These are phyloP conservation scores for Boletus rufocinnamomeus DNA, from an alignment of 768 basidiomycete species.

Conservation along the genomic window DNA sequence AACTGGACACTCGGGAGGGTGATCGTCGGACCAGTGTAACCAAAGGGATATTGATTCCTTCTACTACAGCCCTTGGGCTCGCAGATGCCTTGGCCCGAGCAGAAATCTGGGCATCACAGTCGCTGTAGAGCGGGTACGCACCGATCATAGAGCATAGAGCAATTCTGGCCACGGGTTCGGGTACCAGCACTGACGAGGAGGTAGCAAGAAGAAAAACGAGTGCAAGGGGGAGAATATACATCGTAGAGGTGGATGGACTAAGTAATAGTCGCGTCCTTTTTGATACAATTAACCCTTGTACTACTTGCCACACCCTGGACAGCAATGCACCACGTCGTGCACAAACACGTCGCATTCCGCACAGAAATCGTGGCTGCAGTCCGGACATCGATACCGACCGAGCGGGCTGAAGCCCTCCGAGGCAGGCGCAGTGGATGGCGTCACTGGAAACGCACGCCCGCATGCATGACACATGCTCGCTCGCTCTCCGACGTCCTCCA, in stretches of 20 bases:
- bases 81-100: conserved; percentile 57
- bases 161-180: too few relatives aligned
- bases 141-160: too few relatives aligned
- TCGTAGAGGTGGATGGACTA: background rate
- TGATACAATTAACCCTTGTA: background rate
- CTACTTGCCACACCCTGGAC: conserved; percentile 80
- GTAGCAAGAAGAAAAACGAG: background rate
- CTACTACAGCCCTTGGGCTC: conserved; percentile 70
- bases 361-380: conserved; percentile 87
- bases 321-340: conserved; percentile 93
- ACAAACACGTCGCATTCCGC: conserved; percentile 96
- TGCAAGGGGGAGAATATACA: background rate
- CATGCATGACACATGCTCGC: conserved; percentile 73
- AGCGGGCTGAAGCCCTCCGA: conserved; percentile 77
- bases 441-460: conserved; percentile 63
- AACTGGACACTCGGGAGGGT: too few relatives aligned
- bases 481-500: conserved; percentile 40
- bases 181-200: too few relatives aligned
- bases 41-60: conserved; percentile 60
- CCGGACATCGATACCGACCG: conserved; percentile 87
- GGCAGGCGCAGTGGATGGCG: conserved; percentile 37
- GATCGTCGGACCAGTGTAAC: too few relatives aligned
- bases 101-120: conserved; percentile 69
- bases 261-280: conserved; percentile 30
- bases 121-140: background rate